A percentile compares a stretch with the other conserved stretches of the same genome.
phyloP scores from a whole-genome alignment of 31 red algal species.

The Bonnemaisonia californica region DNA sequence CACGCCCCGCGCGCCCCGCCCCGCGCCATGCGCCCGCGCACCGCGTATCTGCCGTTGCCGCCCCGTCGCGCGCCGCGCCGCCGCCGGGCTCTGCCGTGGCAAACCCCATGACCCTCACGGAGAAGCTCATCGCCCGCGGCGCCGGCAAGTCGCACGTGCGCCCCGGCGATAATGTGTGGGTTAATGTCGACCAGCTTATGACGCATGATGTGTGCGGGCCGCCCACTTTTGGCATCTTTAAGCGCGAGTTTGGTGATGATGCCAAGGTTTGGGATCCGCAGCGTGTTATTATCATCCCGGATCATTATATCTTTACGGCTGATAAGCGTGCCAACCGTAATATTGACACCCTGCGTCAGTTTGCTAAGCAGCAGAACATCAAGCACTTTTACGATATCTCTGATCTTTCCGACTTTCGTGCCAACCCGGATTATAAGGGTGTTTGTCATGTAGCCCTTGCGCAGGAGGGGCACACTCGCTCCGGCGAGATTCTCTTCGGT shows the following conservation, averaged over 20 bases:
- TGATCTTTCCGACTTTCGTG: conserved; percentile 62
- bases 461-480: conserved; percentile 85
- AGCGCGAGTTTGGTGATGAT: conserved; percentile 89
- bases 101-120: conserved; percentile 85
- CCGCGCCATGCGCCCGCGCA: neutral
- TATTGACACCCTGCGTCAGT: conserved; percentile 91
- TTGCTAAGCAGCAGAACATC: conserved; percentile 87
- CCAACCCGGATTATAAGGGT: conserved; percentile 94
- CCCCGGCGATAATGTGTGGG: conserved; percentile 96
- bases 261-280: conserved; percentile 89
- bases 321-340: conserved; percentile 88
- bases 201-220: conserved; percentile 98
- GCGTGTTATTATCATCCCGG: conserved; percentile 92
- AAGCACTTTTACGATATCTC: conserved; percentile 95
- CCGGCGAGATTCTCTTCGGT: conserved; percentile 89
- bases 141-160: conserved; percentile 62
- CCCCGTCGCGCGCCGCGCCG: conserved; percentile 26
- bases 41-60: conserved; percentile 25
- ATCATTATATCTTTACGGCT: conserved; percentile 98
- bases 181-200: conserved; percentile 93
- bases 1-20: neutral
- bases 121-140: conserved; percentile 84
- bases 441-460: conserved; percentile 89
- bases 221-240: conserved; percentile 88
- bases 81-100: neutral